Percentiles rank a stretch among this genome's conserved stretches.
These are phyloP conservation scores for Mortierella antarctica DNA, from an alignment of 192 early-diverging fungal species.

Conservation along the genomic window DNA sequence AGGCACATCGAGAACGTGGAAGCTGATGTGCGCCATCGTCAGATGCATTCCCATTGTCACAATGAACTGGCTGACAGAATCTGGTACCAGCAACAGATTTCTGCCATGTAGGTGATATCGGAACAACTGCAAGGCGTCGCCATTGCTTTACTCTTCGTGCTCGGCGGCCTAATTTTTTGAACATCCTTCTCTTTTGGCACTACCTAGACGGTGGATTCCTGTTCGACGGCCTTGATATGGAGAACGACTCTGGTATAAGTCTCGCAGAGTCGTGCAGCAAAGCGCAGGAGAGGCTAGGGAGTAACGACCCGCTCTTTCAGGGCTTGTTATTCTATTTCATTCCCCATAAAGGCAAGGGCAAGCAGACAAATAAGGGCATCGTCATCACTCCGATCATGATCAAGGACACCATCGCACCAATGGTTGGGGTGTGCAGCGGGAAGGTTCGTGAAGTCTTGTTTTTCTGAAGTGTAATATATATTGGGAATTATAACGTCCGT, in stretches of 20 bases:
- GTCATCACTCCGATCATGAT: neutral
- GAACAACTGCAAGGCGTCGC: neutral
- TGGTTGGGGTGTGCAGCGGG: slow-evolving; percentile 27
- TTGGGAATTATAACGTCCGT: neutral
- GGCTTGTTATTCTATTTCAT: slow-evolving; percentile 13
- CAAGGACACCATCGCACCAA: neutral
- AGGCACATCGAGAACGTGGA: slow-evolving; percentile 4
- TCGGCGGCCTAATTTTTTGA: neutral
- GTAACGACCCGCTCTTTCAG: neutral
- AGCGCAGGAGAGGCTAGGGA: neutral
- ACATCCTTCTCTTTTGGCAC: neutral
- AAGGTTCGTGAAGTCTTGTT: neutral
- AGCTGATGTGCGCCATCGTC: slow-evolving; percentile 23
- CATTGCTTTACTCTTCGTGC: no score
- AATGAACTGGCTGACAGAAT: slow-evolving; percentile 15
- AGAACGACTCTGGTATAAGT: slow-evolving; percentile 2
- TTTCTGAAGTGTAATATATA: neutral
- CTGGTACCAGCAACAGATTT: neutral
- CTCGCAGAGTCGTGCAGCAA: neutral
- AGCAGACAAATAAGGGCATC: neutral
- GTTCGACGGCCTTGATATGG: neutral
- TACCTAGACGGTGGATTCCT: neutral
- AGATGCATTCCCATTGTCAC: slow-evolving; percentile 22
- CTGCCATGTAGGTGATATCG: slow-evolving; percentile 10
- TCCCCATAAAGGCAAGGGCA: neutral